Conservation (phyloP, 192 early-diverging fungal species). For the Podila clonocystis region DNA sequence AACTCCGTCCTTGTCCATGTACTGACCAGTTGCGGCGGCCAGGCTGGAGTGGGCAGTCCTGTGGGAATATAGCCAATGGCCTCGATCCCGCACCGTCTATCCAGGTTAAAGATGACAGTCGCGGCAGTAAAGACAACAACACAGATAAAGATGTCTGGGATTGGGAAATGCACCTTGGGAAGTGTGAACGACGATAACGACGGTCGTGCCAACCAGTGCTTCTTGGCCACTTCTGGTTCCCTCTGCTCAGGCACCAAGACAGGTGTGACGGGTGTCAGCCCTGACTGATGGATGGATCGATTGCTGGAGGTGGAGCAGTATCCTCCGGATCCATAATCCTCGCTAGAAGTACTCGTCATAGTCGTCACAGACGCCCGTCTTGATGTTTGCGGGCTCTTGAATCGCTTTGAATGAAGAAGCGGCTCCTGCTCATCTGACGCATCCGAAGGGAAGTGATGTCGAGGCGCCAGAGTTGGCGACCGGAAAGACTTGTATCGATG, state of each 20-base stretch:
- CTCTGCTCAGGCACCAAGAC: background rate
- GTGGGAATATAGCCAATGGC: constrained; percentile 48
- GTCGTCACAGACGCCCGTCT: background rate
- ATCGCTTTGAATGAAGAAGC: background rate
- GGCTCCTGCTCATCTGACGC: constrained; percentile 18
- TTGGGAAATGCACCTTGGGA: constrained; percentile 39
- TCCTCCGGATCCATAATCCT: background rate
- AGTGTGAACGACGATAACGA: background rate
- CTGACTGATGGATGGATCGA: background rate
- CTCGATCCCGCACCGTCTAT: constrained; percentile 24
- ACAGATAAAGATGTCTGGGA: constrained; percentile 49
- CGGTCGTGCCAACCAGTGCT: background rate
- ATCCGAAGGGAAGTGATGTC: background rate
- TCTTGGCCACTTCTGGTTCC: background rate
- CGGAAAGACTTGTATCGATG: constrained; percentile 28
- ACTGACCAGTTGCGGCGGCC: constrained; percentile 21
- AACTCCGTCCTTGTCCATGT: constrained; percentile 11
- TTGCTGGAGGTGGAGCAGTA: constrained; percentile 2
- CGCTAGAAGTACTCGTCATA: background rate
- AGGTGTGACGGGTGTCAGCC: background rate
- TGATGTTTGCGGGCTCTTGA: background rate
- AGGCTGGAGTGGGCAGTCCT: constrained; percentile 28
- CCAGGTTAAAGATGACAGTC: constrained; percentile 34
- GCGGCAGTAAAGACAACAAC: constrained; percentile 45
- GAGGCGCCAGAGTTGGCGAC: constrained; percentile 1